Percentiles rank a stretch among this genome's conserved stretches.
Evolutionary conservation across 129 eudicot species (phyloP).

Genomic region (Saussurea involucrata): DNA sequence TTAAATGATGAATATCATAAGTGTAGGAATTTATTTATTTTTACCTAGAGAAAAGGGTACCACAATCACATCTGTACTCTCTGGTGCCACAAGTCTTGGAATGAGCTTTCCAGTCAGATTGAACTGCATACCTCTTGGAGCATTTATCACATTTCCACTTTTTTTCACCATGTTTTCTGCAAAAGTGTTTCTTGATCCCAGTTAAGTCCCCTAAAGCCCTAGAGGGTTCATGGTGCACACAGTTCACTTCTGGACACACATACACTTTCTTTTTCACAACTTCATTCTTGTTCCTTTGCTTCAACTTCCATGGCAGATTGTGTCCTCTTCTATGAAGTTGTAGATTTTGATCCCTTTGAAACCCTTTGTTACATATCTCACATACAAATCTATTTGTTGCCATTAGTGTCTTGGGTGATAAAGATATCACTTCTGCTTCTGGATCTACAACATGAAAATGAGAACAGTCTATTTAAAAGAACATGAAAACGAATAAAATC

Average conservation of each 20-base stretch:
- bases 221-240: conserved; percentile 78
- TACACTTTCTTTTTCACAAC: conserved; percentile 65
- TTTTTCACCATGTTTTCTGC: conserved; percentile 80
- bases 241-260: conserved; percentile 67
- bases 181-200: conserved; percentile 70
- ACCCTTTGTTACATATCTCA: conserved; percentile 79
- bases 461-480: too few relatives aligned
- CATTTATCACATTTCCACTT: conserved; percentile 84
- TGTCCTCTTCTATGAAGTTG: conserved; percentile 86
- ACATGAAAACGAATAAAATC: neutral
- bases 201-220: conserved; percentile 74
- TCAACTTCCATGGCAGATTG: conserved; percentile 81
- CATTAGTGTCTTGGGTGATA: conserved; percentile 58
- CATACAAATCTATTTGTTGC: conserved; percentile 81
- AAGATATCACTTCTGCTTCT: conserved; percentile 74
- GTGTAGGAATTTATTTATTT: neutral
- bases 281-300: conserved; percentile 61
- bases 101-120: conserved; percentile 84
- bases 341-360: conserved; percentile 75
- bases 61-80: conserved; percentile 82
- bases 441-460: conserved; percentile 43
- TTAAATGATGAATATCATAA: neutral
- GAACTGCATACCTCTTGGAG: conserved; percentile 75
- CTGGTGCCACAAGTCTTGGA: conserved; percentile 77
- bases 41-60: conserved; percentile 79